Base-by-base conservation (phyloP, 441 rosid genomes). In the Pelargonium myrrhifolium region DNA sequence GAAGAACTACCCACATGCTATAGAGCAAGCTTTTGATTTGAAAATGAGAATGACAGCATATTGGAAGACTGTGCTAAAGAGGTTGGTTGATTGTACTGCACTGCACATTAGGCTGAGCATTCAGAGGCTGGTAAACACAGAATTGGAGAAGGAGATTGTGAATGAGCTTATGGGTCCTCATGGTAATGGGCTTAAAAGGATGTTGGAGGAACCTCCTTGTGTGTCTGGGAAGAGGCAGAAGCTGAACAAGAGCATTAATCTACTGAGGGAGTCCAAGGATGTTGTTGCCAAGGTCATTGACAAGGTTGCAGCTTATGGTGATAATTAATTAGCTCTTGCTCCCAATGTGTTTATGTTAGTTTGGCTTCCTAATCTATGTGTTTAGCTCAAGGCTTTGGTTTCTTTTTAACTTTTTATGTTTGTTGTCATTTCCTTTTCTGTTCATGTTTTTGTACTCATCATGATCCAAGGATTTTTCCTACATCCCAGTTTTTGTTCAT, bases 191-290 rank as follows among this genome's bases (percentile, higher is more conserved):
- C n/a, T 83, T 3, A 68, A 76, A 53, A 78, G 18, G 66, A 9
- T 83, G 76, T 11, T 87, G 40, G 80, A 24, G 28, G 28, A 24
- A 24, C 28, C 28, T 24, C 28, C 28, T 24, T 24, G 1, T 24
- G 28, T 24, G 28, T 24, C 79, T 0, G 62, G 64, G 0, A 83
- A 82, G 71, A 72, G 89, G 0, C 74, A 72, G 71, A 82, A 81
- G 84, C 80, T 87, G 10, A 75, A 71, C 17, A 74, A 67, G 2
- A 82, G 85, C 59, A 69, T 83, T 9, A 65, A 71, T 64, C 59
- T 83, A 3, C 53, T 84, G 59, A 80, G 51, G 73, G 81, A 78
- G 62, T 75, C 88, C 0, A 78, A 64, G 39, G 80, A 79, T 6
- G 76, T 83, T 6, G 75, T 85, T 0, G 35, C 80, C 0, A 70